Base-by-base conservation (phyloP, 306 rosid species). In the Pachyrhizus erosus region DNA sequence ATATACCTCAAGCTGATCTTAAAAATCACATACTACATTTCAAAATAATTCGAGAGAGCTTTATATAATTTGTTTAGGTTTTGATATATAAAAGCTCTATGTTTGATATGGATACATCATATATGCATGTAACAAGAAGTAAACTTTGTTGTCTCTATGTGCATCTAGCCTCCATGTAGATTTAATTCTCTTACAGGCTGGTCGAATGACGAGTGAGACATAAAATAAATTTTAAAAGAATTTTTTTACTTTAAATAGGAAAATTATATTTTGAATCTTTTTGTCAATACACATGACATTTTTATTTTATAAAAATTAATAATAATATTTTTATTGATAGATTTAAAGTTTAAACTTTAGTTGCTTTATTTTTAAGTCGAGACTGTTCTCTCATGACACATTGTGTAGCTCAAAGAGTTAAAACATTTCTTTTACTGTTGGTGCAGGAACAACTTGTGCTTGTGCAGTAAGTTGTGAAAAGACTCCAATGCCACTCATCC, bases 401-500 rank as follows among this genome's bases (percentile, higher is more conserved):
- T 80, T 51, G 61, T 26, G 3, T n/a, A n/a, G 46, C 23, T 42
- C 23, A 78, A 43, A 42, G 54, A 15, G 42, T 31, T n/a, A 34
- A 82, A 57, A 64, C 48, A 18, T 52, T 77, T 71, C 29, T 23
- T 11, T 73, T 46, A 77, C 61, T 9, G 55, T n/a, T 75, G 60
- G 66, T 70, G 13, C 84, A 83, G 87, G 73, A 33, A 60, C 58
- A 39, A 43, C 72, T 40, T 21, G 81, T 62, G 20, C 15, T 26
- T 77, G 42, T 70, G 65, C 58, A 48, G 62, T 67, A 42, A 75
- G 84, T 20, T 26, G 46, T 58, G 79, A 77, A 42, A 42, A 26
- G 51, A 61, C 39, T 57, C 21, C 60, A 65, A 40, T 39, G 15
- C 4, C 76, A 5, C 23, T 70, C 18, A 37, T 48, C 0, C 65